phyloP scores from a whole-genome alignment of 352 stramenopile species.

The Globisporangium viniferum region DNA sequence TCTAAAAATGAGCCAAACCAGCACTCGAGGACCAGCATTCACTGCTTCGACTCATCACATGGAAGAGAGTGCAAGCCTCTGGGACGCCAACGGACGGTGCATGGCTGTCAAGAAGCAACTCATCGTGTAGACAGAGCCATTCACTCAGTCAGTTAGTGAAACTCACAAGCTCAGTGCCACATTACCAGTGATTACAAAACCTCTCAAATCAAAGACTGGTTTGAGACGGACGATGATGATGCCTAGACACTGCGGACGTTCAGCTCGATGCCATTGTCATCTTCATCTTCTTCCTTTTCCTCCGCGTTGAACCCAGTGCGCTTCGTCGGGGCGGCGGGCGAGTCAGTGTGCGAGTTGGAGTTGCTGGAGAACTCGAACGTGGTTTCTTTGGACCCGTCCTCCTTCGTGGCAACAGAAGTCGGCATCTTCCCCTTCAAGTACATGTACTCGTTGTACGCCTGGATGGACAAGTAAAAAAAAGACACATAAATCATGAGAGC shows the following conservation, averaged over 20 bases:
- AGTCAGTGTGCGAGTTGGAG: constrained; percentile 35
- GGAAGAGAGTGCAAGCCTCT: neutral
- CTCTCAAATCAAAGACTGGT: neutral
- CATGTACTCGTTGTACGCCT: constrained; percentile 78
- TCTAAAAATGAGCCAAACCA: neutral
- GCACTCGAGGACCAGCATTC: neutral
- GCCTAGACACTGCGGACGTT: constrained; percentile 28
- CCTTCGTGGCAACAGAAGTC: constrained; percentile 44
- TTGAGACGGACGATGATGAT: constrained; percentile 3
- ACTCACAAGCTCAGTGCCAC: neutral
- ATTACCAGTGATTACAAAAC: neutral
- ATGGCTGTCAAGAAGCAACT: constrained; percentile 3
- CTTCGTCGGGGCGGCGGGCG: constrained; percentile 11
- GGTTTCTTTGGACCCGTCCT: constrained; percentile 64
- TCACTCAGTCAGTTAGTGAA: neutral
- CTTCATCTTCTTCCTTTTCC: constrained; percentile 28
- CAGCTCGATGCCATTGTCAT: constrained; percentile 31
- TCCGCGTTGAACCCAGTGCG: constrained; percentile 7
- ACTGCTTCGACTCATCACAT: neutral
- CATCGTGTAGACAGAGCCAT: neutral
- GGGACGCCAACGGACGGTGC: neutral
- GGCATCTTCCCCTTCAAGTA: constrained; percentile 80
- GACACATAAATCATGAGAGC: neutral
- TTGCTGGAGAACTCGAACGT: constrained; percentile 74
- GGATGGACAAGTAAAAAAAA: neutral